Base-by-base conservation (phyloP, 257 asterid species). In the Paraleonurus japonicus region DNA sequence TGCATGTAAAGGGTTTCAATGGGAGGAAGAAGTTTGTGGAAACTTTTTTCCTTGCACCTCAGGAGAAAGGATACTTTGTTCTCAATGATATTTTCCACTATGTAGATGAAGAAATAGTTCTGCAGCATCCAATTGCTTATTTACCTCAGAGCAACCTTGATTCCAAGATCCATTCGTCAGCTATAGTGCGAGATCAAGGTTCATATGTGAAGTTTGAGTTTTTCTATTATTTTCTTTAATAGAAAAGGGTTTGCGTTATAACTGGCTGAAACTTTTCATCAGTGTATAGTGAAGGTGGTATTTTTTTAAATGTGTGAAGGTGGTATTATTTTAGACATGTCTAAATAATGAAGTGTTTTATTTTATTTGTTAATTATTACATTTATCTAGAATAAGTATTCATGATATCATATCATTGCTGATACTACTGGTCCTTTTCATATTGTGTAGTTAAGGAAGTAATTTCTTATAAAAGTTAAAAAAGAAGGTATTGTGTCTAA, bases 41-140 rank as follows among this genome's bases (percentile, higher is more conserved):
- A 67, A 92, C 95, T 23, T 92, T 95, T 77, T 95, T 91, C 61
- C 97, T 95, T 73, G 99, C 98, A 47, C 99, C 99, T 67, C 99
- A 95, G 81, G 96, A 89, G 70, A 88, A 88, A 50, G 99, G 99
- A 51, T 89, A 79, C 82, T 95, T 88, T 47, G 85, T 95, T 72
- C 88, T 92, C 82, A 95, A 87, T 76, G 97, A 95, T 78, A 88
- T 95, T 55, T 95, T 95, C 76, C 93, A 88, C 80, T 92, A 81
- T 81, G 86, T 87, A 67, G 96, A 88, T 7, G 98, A 92, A 24
- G 98, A 88, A 61, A 81, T 76, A 53, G 81, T 77, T 80, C 79
- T 83, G 78, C 97, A 82, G 77, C 96, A 85, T 81, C 93, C 96
- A 63, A 71, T 81, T 60, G 73, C 84, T 70, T 92, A 89, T 85